phyloP scores from a whole-genome alignment of 163 green algal genomes.

The Scenedesmus sp. region DNA sequence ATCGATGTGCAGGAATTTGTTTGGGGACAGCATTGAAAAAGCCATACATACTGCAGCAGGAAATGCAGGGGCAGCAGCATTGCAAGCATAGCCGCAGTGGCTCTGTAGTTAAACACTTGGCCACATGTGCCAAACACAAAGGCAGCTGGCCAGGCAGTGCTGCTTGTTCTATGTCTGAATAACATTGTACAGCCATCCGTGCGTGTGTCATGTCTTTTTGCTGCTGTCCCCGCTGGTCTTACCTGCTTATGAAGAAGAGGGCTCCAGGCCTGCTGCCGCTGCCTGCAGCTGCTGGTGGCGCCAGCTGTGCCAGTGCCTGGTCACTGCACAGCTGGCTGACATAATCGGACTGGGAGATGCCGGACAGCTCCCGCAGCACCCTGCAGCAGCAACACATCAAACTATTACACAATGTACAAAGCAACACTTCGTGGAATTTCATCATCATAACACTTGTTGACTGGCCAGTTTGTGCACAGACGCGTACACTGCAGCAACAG shows the following conservation, averaged over 20 bases:
- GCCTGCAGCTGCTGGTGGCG: conserved; percentile 66
- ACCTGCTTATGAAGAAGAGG: conserved; percentile 82
- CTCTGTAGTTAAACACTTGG: too few species aligned
- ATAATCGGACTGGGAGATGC: neutral
- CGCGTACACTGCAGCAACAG: neutral
- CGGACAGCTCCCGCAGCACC: conserved; percentile 11
- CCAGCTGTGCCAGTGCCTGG: conserved; percentile 87
- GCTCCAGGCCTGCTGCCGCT: conserved; percentile 74
- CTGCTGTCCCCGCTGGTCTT: neutral
- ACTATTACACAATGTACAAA: neutral
- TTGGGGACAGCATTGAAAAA: too few species aligned
- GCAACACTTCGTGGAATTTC: neutral
- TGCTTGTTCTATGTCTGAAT: too few species aligned
- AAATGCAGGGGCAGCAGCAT: too few species aligned
- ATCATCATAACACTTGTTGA: too few species aligned
- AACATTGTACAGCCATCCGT: too few species aligned
- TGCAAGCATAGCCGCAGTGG: too few species aligned
- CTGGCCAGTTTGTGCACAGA: too few species aligned
- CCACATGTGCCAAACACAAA: too few species aligned
- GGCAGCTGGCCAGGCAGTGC: too few species aligned
- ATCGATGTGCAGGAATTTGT: neutral
- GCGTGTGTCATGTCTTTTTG: too few species aligned
- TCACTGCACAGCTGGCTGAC: conserved; percentile 91
- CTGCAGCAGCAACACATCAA: neutral
- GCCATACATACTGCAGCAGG: too few species aligned